Evolutionary conservation across 495 filamentous ascomycete genomes (phyloP).

Genomic region (Halenospora varia): DNA sequence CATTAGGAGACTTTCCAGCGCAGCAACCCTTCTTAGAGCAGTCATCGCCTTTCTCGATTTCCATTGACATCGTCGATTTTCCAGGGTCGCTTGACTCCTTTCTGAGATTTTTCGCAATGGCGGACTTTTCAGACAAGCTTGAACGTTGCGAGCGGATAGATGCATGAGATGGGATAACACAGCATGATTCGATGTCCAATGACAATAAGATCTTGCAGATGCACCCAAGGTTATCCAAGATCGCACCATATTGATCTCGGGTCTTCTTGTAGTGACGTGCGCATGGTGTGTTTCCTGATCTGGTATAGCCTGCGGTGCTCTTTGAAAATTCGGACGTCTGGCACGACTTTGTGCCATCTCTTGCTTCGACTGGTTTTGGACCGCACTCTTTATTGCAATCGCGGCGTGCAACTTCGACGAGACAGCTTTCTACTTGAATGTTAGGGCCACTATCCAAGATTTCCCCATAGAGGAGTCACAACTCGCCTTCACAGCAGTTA

Average conservation of each 20-base stretch:
- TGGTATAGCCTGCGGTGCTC: neutral
- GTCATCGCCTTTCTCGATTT: neutral
- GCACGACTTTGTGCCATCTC: neutral
- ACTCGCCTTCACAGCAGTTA: too few species aligned
- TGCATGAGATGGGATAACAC: conserved; percentile 19
- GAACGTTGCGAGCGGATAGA: neutral
- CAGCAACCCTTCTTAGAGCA: neutral
- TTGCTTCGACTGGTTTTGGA: neutral
- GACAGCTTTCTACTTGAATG: conserved; percentile 7
- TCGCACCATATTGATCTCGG: conserved; percentile 24
- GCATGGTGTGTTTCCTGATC: conserved; percentile 1
- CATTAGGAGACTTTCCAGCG: too few species aligned
- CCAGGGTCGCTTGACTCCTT: neutral
- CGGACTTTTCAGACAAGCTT: neutral
- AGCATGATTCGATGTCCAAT: conserved; percentile 50
- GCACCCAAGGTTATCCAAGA: conserved; percentile 46
- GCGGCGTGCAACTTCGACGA: conserved; percentile 4
- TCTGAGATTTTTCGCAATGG: neutral
- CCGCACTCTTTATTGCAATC: conserved; percentile 1
- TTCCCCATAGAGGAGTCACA: too few species aligned
- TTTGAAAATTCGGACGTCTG: neutral
- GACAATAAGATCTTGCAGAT: conserved; percentile 51
- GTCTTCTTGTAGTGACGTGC: conserved; percentile 16
- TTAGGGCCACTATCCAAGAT: too few species aligned
- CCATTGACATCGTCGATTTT: neutral